Evolutionary conservation across 2,329 filamentous ascomycete genomes (phyloP).

Genomic region (Zymoseptoria tritici): DNA sequence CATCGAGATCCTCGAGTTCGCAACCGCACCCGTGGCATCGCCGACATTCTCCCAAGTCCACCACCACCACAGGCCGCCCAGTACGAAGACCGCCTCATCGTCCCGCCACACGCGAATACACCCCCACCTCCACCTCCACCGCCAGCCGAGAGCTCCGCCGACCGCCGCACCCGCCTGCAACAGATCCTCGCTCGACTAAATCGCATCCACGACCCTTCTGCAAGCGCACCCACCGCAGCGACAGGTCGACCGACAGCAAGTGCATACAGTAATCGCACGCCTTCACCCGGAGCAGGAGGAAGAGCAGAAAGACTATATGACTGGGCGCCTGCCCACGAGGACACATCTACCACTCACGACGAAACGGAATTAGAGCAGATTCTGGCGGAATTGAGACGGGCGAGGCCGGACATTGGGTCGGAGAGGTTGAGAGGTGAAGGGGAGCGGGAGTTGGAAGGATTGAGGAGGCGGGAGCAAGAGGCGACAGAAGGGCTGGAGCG

Average conservation of each 20-base stretch:
- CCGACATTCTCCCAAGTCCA: neutral
- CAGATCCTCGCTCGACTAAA: conserved; percentile 40
- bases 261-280: conserved; percentile 49
- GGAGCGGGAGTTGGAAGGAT: neutral
- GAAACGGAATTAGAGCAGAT: conserved; percentile 35
- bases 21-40: neutral
- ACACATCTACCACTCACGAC: conserved; percentile 28
- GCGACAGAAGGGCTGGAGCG: conserved; percentile 17
- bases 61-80: neutral
- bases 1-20: conserved; percentile 18
- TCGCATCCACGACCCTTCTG: conserved; percentile 35
- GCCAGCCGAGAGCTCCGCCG: conserved; percentile 26
- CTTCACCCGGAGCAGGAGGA: conserved; percentile 43
- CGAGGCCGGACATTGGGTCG: conserved; percentile 32
- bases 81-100: neutral
- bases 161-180: conserved; percentile 36
- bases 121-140: neutral
- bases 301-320: conserved; percentile 51
- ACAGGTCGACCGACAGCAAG: conserved; percentile 6
- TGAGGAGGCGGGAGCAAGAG: neutral
- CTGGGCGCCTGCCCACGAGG: conserved; percentile 47
- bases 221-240: conserved; percentile 4
- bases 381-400: conserved; percentile 33
- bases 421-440: conserved; percentile 29
- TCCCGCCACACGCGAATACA: neutral